Evolutionary conservation across 2,329 filamentous ascomycete genomes (phyloP).

Genomic region (Cladobotryum mycophilum): DNA sequence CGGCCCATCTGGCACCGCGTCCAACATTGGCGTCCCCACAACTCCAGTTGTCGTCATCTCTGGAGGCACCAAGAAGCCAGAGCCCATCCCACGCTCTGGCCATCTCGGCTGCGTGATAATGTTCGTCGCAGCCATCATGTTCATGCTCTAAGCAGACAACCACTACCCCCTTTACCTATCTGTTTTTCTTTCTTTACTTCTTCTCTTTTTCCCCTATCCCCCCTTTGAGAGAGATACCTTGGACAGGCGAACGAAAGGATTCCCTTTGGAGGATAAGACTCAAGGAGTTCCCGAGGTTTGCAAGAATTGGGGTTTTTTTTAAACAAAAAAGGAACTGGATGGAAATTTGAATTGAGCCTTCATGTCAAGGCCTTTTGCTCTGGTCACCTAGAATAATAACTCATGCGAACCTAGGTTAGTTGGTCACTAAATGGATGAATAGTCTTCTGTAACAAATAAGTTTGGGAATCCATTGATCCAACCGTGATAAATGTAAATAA

Average conservation of each 20-base stretch:
- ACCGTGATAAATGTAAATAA: too few species aligned
- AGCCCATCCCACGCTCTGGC: slow-evolving; percentile 25
- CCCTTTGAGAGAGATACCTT: neutral
- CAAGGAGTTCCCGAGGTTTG: neutral
- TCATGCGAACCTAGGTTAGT: neutral
- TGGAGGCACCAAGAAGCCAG: slow-evolving; percentile 26
- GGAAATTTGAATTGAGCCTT: neutral
- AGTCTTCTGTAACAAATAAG: neutral
- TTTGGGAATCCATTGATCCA: neutral
- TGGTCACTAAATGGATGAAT: neutral
- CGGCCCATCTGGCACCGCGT: slow-evolving; percentile 21
- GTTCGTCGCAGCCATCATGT: slow-evolving; percentile 29
- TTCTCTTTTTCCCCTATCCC: neutral
- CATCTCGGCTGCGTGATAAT: slow-evolving; percentile 31
- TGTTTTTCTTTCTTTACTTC: neutral
- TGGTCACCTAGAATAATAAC: neutral
- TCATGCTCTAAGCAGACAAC: slow-evolving; percentile 23
- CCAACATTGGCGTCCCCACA: slow-evolving; percentile 15
- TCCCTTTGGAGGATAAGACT: neutral
- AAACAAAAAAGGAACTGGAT: neutral
- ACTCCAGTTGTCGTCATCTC: slow-evolving; percentile 25
- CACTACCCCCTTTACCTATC: neutral
- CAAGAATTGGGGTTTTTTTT: neutral
- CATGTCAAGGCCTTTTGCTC: neutral
- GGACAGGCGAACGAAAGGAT: neutral